Evolutionary conservation across 176 grass and related monocot genomes (phyloP), one percentile per base, ranked within the genome.

Genomic region (Triticum turgidum): DNA sequence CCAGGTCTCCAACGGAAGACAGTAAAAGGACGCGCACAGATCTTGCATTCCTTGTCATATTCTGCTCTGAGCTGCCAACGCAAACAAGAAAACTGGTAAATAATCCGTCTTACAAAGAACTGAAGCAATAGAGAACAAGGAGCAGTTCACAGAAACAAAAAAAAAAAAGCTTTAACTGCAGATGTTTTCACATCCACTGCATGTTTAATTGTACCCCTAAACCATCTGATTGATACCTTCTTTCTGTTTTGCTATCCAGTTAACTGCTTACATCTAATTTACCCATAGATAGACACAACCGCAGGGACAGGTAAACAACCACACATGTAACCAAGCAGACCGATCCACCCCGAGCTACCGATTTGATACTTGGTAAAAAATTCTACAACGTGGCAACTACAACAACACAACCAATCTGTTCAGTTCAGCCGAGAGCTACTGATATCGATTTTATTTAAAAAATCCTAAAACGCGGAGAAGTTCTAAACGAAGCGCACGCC

Each of bases 1-100:
- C 94, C 97, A 59, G 97, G 97, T 66, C 97, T 86, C 97, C 97
- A 99, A 17, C 92, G 94, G 54, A 99, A 99, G 29, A 99, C 97
- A 29, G 92, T 96, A 82, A 99, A 96, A 63, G 94, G 97, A 0
- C 94, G 90, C 29, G 94, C 91, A 20, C 97, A 99, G 29, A 99
- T 99, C 74, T 99, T 99, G 78, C 97, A 99, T 45, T 99, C 97
- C 51, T 99, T 99, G 77, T 99, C 97, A 83, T 99, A 96, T 14
- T 94, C 92, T 47, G 97, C 92, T 62, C 56, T 94, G 83, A 92
- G 76, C 97, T 99, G 85, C 56, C 61, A 82, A 80, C 47, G 63
- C 75, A 80, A 86, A 67, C 62, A 85, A 85, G 82, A 84, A 72
- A 69, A 2, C 25, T 6, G 67, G 2, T 91, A 72, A 90, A 76